Evolutionary conservation across 495 filamentous ascomycete species (phyloP).

Genomic region (Daldinia caldariorum): DNA sequence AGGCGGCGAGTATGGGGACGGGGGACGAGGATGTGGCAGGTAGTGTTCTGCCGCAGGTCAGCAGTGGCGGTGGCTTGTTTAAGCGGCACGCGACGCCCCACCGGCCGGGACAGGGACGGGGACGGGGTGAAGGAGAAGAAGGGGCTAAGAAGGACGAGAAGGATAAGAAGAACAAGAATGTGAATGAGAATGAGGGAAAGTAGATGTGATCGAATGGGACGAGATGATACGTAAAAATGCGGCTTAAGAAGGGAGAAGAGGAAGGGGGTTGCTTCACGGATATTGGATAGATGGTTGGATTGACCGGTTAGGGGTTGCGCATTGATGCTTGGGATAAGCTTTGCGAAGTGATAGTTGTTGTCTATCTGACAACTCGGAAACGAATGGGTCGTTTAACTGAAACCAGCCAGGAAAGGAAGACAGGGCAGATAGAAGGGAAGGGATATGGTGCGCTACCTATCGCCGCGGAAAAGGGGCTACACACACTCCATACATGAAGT

Average conservation of each 20-base stretch:
- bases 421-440: neutral
- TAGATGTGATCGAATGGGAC: neutral
- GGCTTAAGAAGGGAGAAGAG: neutral
- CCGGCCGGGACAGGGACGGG: neutral
- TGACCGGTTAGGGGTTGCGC: neutral
- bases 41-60: no score
- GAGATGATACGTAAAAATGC: neutral
- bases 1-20: no score
- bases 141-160: neutral
- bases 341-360: neutral
- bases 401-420: neutral
- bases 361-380: neutral
- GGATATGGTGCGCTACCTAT: neutral
- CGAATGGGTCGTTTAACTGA: neutral
- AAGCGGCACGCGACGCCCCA: no score
- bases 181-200: neutral
- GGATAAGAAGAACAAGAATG: neutral
- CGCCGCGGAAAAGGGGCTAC: no score
- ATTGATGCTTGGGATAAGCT: neutral
- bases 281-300: neutral
- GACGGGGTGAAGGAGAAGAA: neutral
- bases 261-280: slow-evolving; percentile 39
- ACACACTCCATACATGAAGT: no score
- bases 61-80: no score
- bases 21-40: no score